Conservation (phyloP, 2,329 filamentous ascomycete species). For the Pyrenophora seminiperda region DNA sequence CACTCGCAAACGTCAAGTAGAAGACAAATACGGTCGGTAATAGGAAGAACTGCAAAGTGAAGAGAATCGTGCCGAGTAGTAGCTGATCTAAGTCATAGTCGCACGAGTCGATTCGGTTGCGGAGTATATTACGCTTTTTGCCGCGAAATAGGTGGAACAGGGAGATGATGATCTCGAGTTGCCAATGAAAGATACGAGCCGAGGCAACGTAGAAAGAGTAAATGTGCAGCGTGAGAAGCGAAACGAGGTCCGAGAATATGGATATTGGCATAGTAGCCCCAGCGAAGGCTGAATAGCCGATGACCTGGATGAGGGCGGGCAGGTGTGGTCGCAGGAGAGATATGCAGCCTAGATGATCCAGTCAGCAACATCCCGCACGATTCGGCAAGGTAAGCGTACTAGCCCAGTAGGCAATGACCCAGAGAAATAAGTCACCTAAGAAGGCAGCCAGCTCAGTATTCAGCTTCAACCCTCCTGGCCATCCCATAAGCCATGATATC, state of each 20-base stretch:
- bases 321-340: slow-evolving; percentile 76
- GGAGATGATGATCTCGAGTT: slow-evolving; percentile 92
- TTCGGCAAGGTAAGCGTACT: slow-evolving; percentile 56
- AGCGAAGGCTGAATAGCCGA: slow-evolving; percentile 92
- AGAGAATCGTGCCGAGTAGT: slow-evolving; percentile 92
- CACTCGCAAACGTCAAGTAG: slow-evolving; percentile 93
- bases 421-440: slow-evolving; percentile 91
- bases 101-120: slow-evolving; percentile 97
- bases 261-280: slow-evolving; percentile 97
- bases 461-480: slow-evolving; percentile 84
- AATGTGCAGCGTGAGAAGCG: slow-evolving; percentile 90
- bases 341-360: slow-evolving; percentile 67
- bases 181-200: slow-evolving; percentile 97
- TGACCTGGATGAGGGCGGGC: slow-evolving; percentile 86
- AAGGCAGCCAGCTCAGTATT: slow-evolving; percentile 95
- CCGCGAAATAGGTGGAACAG: slow-evolving; percentile 98
- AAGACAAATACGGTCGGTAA: slow-evolving; percentile 95
- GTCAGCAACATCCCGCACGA: background rate
- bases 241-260: slow-evolving; percentile 90
- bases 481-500: slow-evolving; percentile 94
- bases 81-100: slow-evolving; percentile 98
- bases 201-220: slow-evolving; percentile 98
- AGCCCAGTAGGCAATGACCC: slow-evolving; percentile 99
- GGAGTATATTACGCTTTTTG: slow-evolving; percentile 95
- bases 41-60: slow-evolving; percentile 92